Evolutionary conservation across 495 filamentous ascomycete genomes (phyloP).

Genomic region (Achaetomiella virescens): DNA sequence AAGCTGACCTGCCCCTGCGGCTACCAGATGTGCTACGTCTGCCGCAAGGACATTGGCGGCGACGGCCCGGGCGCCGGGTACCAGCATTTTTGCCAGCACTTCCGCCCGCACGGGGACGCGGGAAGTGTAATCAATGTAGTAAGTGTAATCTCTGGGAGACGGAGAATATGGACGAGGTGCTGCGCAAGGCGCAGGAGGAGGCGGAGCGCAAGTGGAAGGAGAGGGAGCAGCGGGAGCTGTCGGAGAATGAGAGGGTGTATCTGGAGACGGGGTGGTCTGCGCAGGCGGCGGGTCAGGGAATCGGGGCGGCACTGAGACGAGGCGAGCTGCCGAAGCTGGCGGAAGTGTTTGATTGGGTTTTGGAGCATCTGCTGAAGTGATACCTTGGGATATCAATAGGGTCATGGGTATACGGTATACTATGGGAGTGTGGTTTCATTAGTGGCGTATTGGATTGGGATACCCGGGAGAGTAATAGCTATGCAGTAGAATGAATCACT

Average conservation of each 20-base stretch:
- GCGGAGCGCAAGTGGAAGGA: constrained; percentile 79
- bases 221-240: constrained; percentile 51
- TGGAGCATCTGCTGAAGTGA: constrained; percentile 39
- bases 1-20: constrained; percentile 96
- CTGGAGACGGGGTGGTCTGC: constrained; percentile 38
- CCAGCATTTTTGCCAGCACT: constrained; percentile 91
- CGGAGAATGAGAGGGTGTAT: constrained; percentile 42
- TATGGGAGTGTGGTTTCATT: too few species aligned
- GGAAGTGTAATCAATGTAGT: constrained; percentile 67
- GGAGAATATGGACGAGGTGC: constrained; percentile 77
- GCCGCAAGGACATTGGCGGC: constrained; percentile 55
- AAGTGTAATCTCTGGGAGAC: constrained; percentile 85
- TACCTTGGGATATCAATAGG: background rate
- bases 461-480: too few species aligned
- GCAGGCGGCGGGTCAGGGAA: constrained; percentile 17
- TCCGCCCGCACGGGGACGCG: constrained; percentile 65
- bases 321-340: constrained; percentile 36
- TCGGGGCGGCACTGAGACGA: constrained; percentile 22
- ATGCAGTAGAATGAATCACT: too few species aligned
- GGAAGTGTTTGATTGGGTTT: constrained; percentile 40
- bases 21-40: constrained; percentile 96
- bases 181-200: constrained; percentile 65
- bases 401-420: too few species aligned
- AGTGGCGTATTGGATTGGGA: too few species aligned
- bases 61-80: constrained; percentile 61